These are phyloP conservation scores for Mollisiaceae sp. DNA, from an alignment of 2,329 filamentous ascomycete genomes.

Conservation along the genomic window DNA sequence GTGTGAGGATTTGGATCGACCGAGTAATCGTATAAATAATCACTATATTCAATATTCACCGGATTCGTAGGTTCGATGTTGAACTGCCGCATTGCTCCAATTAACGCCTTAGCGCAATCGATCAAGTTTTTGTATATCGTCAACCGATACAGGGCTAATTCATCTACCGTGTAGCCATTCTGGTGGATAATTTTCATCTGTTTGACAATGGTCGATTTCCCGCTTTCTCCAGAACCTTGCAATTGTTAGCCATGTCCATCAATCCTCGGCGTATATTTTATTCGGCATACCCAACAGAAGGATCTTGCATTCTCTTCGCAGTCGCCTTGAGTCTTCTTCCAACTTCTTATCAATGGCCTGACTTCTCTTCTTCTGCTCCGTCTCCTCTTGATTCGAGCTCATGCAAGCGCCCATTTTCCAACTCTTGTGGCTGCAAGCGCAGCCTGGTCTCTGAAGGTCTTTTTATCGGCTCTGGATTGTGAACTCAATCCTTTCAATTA, in stretches of 20 bases:
- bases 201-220: constrained; percentile 99
- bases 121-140: constrained; percentile 98
- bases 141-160: constrained; percentile 90
- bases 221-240: constrained; percentile 93
- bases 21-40: constrained; percentile 85
- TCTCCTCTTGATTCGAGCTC: constrained; percentile 81
- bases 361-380: constrained; percentile 93
- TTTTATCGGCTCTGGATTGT: neutral
- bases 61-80: constrained; percentile 77
- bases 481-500: neutral
- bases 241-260: constrained; percentile 6
- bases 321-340: constrained; percentile 90
- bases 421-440: constrained; percentile 37
- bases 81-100: constrained; percentile 91
- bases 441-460: constrained; percentile 30
- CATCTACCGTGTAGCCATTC: constrained; percentile 94
- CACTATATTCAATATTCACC: constrained; percentile 74
- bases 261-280: neutral
- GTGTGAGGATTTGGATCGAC: constrained; percentile 90
- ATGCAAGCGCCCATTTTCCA: constrained; percentile 87
- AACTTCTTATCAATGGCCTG: constrained; percentile 93
- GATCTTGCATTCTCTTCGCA: constrained; percentile 99
- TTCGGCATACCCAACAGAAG: constrained; percentile 78
- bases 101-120: constrained; percentile 93
- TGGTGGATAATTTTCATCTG: constrained; percentile 99